Conservation (phyloP, 805 yeast species). For the Vanderwaltozyma tropicalis region DNA sequence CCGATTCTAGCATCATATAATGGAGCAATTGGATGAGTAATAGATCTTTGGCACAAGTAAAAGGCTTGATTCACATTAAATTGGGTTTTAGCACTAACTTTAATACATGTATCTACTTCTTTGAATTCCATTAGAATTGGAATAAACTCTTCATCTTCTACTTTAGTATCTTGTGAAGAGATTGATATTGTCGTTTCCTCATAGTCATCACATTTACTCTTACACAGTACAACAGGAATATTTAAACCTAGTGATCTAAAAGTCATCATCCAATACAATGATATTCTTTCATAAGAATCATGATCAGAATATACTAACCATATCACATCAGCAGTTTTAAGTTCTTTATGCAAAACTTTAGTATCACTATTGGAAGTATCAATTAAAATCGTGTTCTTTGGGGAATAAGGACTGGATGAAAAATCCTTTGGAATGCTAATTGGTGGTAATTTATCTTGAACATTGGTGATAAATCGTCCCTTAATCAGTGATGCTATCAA, state of each 20-base stretch:
- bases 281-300: constrained; percentile 84
- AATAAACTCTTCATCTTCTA: constrained; percentile 66
- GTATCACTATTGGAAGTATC: constrained; percentile 73
- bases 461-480: constrained; percentile 65
- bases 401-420: constrained; percentile 47
- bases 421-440: constrained; percentile 72
- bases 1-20: constrained; percentile 87
- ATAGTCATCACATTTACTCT: constrained; percentile 58
- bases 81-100: constrained; percentile 78
- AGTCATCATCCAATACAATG: constrained; percentile 90
- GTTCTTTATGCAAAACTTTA: constrained; percentile 51
- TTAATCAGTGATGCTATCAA: constrained; percentile 72
- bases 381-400: constrained; percentile 57
- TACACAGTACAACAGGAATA: constrained; percentile 83
- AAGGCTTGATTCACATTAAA: constrained; percentile 76
- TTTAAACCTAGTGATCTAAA: constrained; percentile 90
- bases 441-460: constrained; percentile 73
- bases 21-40: constrained; percentile 88
- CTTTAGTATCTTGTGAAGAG: constrained; percentile 33
- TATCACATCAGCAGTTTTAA: constrained; percentile 79
- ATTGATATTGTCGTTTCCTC: constrained; percentile 4
- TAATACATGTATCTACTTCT: constrained; percentile 84
- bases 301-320: constrained; percentile 94
- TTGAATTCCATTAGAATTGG: constrained; percentile 84
- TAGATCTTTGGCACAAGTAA: constrained; percentile 86